Conservation (phyloP, 768 basidiomycete species). For the Tephrocybe sp. region DNA sequence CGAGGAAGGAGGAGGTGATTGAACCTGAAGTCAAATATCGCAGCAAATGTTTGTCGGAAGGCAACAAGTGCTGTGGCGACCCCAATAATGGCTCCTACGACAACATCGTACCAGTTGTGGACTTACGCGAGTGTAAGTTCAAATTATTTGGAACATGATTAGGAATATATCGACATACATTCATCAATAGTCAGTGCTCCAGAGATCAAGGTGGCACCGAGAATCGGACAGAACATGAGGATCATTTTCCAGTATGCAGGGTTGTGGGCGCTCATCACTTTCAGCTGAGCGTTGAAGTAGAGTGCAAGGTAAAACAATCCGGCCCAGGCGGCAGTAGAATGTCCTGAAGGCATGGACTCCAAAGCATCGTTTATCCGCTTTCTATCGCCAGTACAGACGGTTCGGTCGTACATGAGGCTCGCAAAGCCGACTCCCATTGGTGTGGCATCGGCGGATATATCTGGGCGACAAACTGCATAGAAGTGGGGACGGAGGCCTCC, state of each 20-base stretch:
- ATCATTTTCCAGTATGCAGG: conserved; percentile 66
- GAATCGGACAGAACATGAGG: conserved; percentile 51
- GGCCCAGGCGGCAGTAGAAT: conserved; percentile 57
- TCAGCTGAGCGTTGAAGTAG: conserved; percentile 55
- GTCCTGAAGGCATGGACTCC: conserved; percentile 56
- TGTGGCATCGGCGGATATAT: conserved; percentile 25
- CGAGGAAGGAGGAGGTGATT: conserved; percentile 59
- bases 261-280: conserved; percentile 57
- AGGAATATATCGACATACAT: conserved; percentile 30
- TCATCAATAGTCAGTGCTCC: conserved; percentile 57
- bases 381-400: conserved; percentile 53
- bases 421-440: conserved; percentile 44
- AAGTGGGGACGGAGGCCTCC: conserved; percentile 52
- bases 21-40: conserved; percentile 55
- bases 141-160: not conserved
- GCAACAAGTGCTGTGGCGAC: conserved; percentile 46
- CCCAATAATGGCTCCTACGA: conserved; percentile 52
- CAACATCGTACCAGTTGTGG: conserved; percentile 59
- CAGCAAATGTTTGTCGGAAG: conserved; percentile 55
- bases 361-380: conserved; percentile 55
- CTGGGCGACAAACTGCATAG: conserved; percentile 49
- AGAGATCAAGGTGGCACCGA: conserved; percentile 54
- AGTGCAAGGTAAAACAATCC: conserved; percentile 46
- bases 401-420: conserved; percentile 48
- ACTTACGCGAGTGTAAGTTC: conserved; percentile 18